phyloP scores from a whole-genome alignment of 2,329 filamentous ascomycete species.

The Ascochyta rabiei region DNA sequence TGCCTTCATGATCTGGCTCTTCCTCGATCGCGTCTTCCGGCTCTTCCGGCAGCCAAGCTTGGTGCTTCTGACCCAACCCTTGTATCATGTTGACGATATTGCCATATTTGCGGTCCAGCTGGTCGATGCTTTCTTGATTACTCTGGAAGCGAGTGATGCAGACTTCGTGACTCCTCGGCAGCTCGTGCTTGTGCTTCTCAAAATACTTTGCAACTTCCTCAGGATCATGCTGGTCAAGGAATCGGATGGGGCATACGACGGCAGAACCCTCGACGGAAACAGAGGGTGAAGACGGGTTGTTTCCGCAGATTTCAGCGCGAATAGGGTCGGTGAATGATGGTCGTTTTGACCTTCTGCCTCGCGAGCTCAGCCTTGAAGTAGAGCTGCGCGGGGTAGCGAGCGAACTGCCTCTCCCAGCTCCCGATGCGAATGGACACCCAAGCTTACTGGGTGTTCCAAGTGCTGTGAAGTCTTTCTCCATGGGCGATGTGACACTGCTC shows the following conservation, averaged over 20 bases:
- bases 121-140: conserved; percentile 82
- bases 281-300: conserved; percentile 55
- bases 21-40: conserved; percentile 56
- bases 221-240: conserved; percentile 87
- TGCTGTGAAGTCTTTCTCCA: conserved; percentile 92
- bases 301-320: conserved; percentile 49
- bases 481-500: conserved; percentile 49
- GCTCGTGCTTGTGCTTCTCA: conserved; percentile 92
- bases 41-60: conserved; percentile 76
- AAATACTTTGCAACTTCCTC: conserved; percentile 94
- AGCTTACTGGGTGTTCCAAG: conserved; percentile 79
- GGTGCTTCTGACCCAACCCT: conserved; percentile 83
- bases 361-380: conserved; percentile 45
- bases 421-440: conserved; percentile 76
- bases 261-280: conserved; percentile 50
- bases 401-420: conserved; percentile 53
- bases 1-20: conserved; percentile 53
- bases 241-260: conserved; percentile 90
- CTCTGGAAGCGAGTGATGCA: conserved; percentile 89
- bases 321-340: conserved; percentile 52
- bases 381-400: conserved; percentile 52
- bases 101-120: conserved; percentile 93
- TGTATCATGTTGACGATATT: conserved; percentile 94
- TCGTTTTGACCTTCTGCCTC: conserved; percentile 47
- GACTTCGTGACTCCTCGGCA: conserved; percentile 90